phyloP scores from a whole-genome alignment of 1,284 basidiomycete species.

The Ustilago trichophora region DNA sequence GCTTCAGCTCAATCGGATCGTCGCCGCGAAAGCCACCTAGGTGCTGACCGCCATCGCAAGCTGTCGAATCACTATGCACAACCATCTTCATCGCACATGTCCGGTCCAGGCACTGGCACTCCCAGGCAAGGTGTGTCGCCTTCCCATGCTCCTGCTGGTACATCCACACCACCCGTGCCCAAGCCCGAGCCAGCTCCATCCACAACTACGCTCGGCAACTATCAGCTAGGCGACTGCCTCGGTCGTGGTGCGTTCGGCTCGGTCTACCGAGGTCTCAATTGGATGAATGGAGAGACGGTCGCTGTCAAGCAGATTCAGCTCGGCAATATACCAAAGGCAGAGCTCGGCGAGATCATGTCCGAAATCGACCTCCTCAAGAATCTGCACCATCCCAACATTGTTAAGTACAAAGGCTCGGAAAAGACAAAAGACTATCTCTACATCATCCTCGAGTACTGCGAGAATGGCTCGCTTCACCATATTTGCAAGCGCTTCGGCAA shows the following conservation, averaged over 20 bases:
- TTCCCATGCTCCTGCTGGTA: neutral
- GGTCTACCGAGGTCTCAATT: constrained; percentile 92
- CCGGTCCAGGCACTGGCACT: neutral
- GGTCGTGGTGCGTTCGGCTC: constrained; percentile 94
- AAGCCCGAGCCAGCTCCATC: constrained; percentile 3
- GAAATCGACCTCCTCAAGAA: constrained; percentile 98
- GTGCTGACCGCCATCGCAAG: neutral
- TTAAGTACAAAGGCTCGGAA: constrained; percentile 98
- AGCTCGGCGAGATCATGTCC: constrained; percentile 96
- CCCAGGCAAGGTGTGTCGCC: constrained; percentile 5
- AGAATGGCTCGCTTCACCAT: constrained; percentile 93
- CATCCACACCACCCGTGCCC: neutral
- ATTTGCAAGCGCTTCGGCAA: constrained; percentile 97
- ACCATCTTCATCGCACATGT: neutral
- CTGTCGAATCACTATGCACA: neutral
- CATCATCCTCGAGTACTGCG: constrained; percentile 98
- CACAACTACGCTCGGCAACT: constrained; percentile 23
- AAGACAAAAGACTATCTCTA: constrained; percentile 92
- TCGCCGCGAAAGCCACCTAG: constrained; percentile 4
- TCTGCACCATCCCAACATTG: constrained; percentile 89
- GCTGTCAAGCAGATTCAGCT: constrained; percentile 72
- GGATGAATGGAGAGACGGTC: constrained; percentile 78
- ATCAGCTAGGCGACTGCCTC: constrained; percentile 81
- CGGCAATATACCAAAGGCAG: constrained; percentile 88
- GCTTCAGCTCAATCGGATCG: neutral